Evolutionary conservation across 441 rosid genomes (phyloP).

Genomic region (Gossypium schwendimanii): DNA sequence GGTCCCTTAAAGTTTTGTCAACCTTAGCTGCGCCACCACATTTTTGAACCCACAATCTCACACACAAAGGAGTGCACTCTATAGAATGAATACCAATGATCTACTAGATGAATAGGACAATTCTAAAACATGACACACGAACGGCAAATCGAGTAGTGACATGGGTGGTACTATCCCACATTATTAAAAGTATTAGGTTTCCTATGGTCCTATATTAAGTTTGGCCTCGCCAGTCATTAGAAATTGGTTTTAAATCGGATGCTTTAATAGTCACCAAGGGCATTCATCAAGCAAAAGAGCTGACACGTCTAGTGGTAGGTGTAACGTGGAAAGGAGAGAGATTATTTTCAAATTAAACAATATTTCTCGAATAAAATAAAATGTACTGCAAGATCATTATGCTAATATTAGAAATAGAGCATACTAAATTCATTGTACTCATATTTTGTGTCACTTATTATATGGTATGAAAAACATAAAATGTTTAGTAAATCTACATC

Average conservation of each 20-base stretch:
- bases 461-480: background rate
- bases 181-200: background rate
- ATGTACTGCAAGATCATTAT: background rate
- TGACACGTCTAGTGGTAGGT: background rate
- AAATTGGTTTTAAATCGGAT: background rate
- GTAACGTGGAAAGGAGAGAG: background rate
- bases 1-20: no score
- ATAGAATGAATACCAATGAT: no score
- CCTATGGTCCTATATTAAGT: background rate
- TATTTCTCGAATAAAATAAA: background rate
- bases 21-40: no score
- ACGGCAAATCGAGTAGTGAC: no score
- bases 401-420: background rate
- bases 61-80: no score
- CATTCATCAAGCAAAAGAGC: background rate
- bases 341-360: background rate
- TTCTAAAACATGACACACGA: no score
- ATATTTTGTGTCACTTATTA: background rate
- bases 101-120: no score
- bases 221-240: background rate
- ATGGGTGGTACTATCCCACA: background rate
- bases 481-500: background rate
- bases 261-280: background rate
- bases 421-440: background rate
- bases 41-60: no score